Evolutionary conservation across 106 monocot species (phyloP).

Genomic region (Allium sativum): DNA sequence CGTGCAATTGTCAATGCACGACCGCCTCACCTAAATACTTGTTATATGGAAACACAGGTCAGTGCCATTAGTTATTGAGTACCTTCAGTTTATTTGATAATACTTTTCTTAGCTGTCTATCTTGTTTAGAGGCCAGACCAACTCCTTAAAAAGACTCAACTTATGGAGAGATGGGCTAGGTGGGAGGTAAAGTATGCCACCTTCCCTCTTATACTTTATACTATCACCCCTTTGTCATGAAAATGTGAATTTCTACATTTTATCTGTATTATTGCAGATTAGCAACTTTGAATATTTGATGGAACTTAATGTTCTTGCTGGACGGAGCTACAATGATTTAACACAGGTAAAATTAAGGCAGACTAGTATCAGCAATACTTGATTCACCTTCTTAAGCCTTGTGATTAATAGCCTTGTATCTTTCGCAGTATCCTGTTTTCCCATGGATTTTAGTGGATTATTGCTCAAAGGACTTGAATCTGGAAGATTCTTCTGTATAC

Average conservation of each 20-base stretch:
- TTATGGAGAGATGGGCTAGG: conserved; percentile 95
- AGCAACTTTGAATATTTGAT: conserved; percentile 99
- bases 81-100: conserved; percentile 1
- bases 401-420: conserved; percentile 4
- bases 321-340: conserved; percentile 99
- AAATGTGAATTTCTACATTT: too few relatives aligned
- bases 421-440: conserved; percentile 95
- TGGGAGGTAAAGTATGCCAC: conserved; percentile 74
- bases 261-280: conserved; percentile 38
- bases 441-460: conserved; percentile 98
- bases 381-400: not conserved
- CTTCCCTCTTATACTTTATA: conserved; percentile 4
- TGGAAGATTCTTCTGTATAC: conserved; percentile 58
- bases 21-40: conserved; percentile 81
- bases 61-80: not conserved
- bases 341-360: conserved; percentile 55
- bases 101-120: conserved; percentile 2
- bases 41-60: conserved; percentile 83
- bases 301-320: conserved; percentile 93
- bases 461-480: conserved; percentile 55
- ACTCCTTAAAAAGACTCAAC: conserved; percentile 78
- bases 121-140: conserved; percentile 72
- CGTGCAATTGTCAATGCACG: conserved; percentile 69
- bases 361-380: not conserved
- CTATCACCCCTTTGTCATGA: not conserved